Base-by-base conservation (phyloP, 2,329 filamentous ascomycete genomes). In the Nemania bipapillata region DNA sequence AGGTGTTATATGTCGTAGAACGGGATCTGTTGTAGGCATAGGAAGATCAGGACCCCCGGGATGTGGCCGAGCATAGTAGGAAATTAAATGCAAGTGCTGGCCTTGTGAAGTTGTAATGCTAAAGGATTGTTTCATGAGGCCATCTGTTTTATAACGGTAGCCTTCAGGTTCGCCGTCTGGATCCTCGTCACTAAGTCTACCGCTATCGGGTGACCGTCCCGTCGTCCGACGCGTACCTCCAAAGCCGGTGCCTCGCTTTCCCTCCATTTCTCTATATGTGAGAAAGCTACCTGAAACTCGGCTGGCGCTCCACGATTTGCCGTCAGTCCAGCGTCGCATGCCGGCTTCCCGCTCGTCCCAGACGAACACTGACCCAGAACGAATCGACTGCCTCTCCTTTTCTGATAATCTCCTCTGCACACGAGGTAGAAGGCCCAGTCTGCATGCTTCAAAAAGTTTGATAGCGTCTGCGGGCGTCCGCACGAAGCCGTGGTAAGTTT, bases 81-180 rank as follows among this genome's bases (percentile, higher is more conserved):
- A 97, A 82, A 99, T 99, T 59, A 99, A 87, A 82, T 99, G 96
- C 1, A 99, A 89, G 79, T 98, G 96, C 76, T 97, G 94, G 72
- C 93, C 77, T 42, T 86, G 90, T 1, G 92, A 93, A 1, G 96
- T 98, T 24, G 94, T 97, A 82, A 99, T 98, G 83, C 95, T 98
- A 86, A 98, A 99, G 0, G 96, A 98, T 82, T 99, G 96, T 87
- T 99, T 99, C 94, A 98, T 97, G 3, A 99, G 87, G 0, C 96
- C 96, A 76, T 99, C 96, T 9, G 91, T 92, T 85, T 97, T 99
- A 83, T 97, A 97, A 72, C 93, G 86, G 80, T 97, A 97, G 49
- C 94, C 94, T 79, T 97, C 94, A 0, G 92, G 93, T 76, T 96
- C 93, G 74, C 89, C 91, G 62, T 92, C 91, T 72, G 92, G 92